phyloP scores from a whole-genome alignment of 495 filamentous ascomycete species.

The Penicillium waksmanii region DNA sequence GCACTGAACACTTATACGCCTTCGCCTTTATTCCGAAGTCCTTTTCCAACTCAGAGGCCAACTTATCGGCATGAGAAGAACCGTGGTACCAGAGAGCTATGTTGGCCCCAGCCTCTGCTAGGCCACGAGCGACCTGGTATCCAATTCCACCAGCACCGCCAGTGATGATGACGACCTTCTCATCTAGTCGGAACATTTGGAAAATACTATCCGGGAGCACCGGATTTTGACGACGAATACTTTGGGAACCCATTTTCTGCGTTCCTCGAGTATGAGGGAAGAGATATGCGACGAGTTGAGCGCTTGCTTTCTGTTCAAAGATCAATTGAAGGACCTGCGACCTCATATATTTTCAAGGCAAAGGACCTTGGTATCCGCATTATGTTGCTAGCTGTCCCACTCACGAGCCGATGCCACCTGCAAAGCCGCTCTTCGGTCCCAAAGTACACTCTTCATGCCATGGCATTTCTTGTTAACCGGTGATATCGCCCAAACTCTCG shows the following conservation, averaged over 20 bases:
- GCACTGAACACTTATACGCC: constrained; percentile 9
- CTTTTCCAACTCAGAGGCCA: constrained; percentile 66
- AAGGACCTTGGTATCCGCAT: constrained; percentile 1
- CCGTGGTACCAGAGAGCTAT: constrained; percentile 81
- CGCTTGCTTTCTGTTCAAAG: too few relatives aligned
- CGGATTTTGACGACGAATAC: constrained; percentile 11
- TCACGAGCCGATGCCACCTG: background rate
- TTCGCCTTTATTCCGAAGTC: constrained; percentile 72
- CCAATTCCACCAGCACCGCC: constrained; percentile 80
- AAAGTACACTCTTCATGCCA: too few relatives aligned
- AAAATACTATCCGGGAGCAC: constrained; percentile 11
- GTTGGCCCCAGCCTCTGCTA: constrained; percentile 76
- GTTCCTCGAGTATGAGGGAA: background rate
- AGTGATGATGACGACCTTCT: constrained; percentile 75
- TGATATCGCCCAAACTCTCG: background rate
- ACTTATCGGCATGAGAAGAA: constrained; percentile 60
- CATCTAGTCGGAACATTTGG: constrained; percentile 68
- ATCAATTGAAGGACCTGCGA: background rate
- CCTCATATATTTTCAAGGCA: background rate
- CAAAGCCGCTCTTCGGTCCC: too few relatives aligned
- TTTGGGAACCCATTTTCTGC: constrained; percentile 7
- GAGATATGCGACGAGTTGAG: background rate
- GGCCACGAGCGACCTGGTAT: constrained; percentile 64
- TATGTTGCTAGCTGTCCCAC: background rate
- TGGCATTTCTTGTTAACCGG: too few relatives aligned